Evolutionary conservation across 2,329 filamentous ascomycete species (phyloP).

Genomic region (Penicillium sp.): DNA sequence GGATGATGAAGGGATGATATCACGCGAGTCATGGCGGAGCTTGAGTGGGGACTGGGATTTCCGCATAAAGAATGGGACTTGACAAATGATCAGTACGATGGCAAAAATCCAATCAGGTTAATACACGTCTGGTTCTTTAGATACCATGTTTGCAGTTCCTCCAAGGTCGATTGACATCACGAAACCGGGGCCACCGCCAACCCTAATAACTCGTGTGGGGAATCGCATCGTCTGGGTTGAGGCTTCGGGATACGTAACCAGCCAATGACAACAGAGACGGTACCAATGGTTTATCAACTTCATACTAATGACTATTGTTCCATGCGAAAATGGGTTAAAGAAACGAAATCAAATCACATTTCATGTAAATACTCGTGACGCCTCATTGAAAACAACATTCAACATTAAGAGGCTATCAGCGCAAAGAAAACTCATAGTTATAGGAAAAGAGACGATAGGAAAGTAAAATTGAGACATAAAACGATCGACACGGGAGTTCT

Average conservation of each 20-base stretch:
- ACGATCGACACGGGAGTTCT: constrained; percentile 12
- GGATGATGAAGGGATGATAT: constrained; percentile 24
- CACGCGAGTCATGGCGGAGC: constrained; percentile 1
- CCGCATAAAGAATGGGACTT: background rate
- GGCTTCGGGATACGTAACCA: background rate
- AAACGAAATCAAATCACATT: constrained; percentile 6
- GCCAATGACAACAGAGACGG: background rate
- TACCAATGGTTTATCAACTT: background rate
- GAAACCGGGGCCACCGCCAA: background rate
- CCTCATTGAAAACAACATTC: background rate
- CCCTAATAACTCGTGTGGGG: background rate
- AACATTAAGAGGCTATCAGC: constrained; percentile 11
- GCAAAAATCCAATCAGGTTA: background rate
- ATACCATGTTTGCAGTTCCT: background rate
- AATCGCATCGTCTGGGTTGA: background rate
- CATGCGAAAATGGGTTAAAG: background rate
- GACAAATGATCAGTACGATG: background rate
- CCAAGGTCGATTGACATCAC: background rate
- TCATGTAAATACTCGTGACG: constrained; percentile 6
- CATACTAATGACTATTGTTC: background rate
- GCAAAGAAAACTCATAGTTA: constrained; percentile 2
- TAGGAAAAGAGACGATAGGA: constrained; percentile 8
- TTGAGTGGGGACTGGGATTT: constrained; percentile 4
- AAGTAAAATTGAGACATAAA: background rate
- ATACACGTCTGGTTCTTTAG: background rate